A percentile compares a stretch with the other conserved stretches of the same genome.
Evolutionary conservation across 2,329 filamentous ascomycete genomes (phyloP).

Genomic region (Alternaria solani): DNA sequence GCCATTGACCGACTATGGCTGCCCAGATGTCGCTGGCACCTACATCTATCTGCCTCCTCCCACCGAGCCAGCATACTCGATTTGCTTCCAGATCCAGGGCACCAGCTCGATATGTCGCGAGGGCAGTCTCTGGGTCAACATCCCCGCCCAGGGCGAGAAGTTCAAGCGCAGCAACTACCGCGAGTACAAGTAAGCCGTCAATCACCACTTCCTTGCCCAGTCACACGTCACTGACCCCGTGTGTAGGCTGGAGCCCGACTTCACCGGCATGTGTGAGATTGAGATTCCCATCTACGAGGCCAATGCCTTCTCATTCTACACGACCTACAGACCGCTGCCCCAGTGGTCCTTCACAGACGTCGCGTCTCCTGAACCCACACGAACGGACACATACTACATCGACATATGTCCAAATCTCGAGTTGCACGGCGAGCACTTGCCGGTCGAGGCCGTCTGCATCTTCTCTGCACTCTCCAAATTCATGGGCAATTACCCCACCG

Average conservation of each 20-base stretch:
- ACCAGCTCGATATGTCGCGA: slow-evolving; percentile 94
- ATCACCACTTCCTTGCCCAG: neutral
- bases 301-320: slow-evolving; percentile 93
- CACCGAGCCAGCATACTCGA: slow-evolving; percentile 72
- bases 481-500: slow-evolving; percentile 88
- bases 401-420: slow-evolving; percentile 86
- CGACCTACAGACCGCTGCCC: slow-evolving; percentile 87
- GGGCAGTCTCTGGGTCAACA: slow-evolving; percentile 96
- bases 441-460: slow-evolving; percentile 85
- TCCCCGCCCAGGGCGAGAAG: slow-evolving; percentile 76
- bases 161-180: slow-evolving; percentile 83
- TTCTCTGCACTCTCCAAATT: slow-evolving; percentile 98
- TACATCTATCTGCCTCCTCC: slow-evolving; percentile 92
- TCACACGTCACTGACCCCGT: slow-evolving; percentile 20
- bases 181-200: slow-evolving; percentile 79
- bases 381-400: slow-evolving; percentile 85
- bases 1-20: slow-evolving; percentile 90
- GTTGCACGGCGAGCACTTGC: slow-evolving; percentile 76
- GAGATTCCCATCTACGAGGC: slow-evolving; percentile 83
- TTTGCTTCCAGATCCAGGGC: slow-evolving; percentile 92
- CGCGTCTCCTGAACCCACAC: slow-evolving; percentile 64
- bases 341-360: slow-evolving; percentile 70
- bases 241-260: slow-evolving; percentile 82
- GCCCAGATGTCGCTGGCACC: slow-evolving; percentile 84
- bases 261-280: slow-evolving; percentile 90